Evolutionary conservation across 2,329 filamentous ascomycete genomes (phyloP).

Genomic region (Trichophyton schoenleinii): DNA sequence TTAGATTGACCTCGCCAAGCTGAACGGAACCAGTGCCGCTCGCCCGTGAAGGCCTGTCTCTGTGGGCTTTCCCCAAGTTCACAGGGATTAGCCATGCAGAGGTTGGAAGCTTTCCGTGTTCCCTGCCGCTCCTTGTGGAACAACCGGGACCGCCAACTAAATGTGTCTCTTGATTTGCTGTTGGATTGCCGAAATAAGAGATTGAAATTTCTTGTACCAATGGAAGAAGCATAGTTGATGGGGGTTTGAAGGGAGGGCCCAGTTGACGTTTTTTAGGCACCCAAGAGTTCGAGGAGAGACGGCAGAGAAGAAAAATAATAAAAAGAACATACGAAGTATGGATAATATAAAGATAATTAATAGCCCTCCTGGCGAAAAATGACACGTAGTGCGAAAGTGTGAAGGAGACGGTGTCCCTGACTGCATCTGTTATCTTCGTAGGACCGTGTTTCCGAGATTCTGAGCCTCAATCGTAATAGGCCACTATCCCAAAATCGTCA

Average conservation of each 20-base stretch:
- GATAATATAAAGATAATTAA: not conserved
- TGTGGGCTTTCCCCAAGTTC: not conserved
- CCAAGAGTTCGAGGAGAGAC: not conserved
- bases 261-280: not conserved
- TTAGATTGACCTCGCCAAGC: not conserved
- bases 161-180: not conserved
- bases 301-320: not conserved
- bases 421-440: not conserved
- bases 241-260: not conserved
- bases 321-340: not conserved
- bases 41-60: not conserved
- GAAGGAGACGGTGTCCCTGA: not conserved
- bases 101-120: not conserved
- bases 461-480: not conserved
- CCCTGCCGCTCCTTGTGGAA: not conserved
- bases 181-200: slow-evolving; percentile 1
- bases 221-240: not conserved
- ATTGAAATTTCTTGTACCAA: not conserved
- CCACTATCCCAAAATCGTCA: not conserved
- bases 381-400: not conserved
- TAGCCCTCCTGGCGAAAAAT: not conserved
- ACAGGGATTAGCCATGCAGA: not conserved
- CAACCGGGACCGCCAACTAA: not conserved
- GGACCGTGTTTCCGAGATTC: not conserved
- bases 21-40: not conserved